Evolutionary conservation across 306 rosid species (phyloP).

Genomic region (Aeschynomene evenia): DNA sequence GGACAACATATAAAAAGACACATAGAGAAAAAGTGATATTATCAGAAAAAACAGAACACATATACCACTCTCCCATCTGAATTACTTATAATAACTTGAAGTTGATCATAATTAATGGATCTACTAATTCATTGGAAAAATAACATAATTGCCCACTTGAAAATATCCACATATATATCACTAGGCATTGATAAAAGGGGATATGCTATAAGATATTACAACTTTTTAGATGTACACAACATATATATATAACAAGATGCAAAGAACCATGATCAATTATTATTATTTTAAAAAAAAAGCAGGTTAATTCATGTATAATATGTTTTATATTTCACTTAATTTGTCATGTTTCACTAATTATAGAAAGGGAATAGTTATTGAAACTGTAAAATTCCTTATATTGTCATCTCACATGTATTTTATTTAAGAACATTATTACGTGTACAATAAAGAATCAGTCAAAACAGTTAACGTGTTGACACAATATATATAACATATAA

Average conservation of each 20-base stretch:
- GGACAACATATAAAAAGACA: neutral
- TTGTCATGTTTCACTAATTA: neutral
- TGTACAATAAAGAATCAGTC: too few species aligned
- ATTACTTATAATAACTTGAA: neutral
- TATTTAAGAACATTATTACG: too few species aligned
- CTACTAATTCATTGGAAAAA: neutral
- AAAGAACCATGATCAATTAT: neutral
- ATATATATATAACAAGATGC: neutral
- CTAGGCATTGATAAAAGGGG: neutral
- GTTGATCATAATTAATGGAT: neutral
- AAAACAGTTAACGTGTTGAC: too few species aligned
- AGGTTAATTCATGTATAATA: neutral
- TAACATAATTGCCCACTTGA: slow-evolving; percentile 14
- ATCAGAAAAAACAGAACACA: neutral
- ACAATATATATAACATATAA: too few species aligned
- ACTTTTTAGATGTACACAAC: neutral
- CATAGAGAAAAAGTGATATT: neutral
- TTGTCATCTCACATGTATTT: too few species aligned
- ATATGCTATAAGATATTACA: neutral
- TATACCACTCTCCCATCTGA: neutral
- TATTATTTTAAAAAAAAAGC: neutral
- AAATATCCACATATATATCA: neutral
- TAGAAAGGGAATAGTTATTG: too few species aligned
- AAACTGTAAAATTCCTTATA: too few species aligned
- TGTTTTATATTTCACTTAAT: neutral